These are phyloP conservation scores for Globisporangium spiculum DNA, from an alignment of 352 stramenopile genomes.

Conservation along the genomic window DNA sequence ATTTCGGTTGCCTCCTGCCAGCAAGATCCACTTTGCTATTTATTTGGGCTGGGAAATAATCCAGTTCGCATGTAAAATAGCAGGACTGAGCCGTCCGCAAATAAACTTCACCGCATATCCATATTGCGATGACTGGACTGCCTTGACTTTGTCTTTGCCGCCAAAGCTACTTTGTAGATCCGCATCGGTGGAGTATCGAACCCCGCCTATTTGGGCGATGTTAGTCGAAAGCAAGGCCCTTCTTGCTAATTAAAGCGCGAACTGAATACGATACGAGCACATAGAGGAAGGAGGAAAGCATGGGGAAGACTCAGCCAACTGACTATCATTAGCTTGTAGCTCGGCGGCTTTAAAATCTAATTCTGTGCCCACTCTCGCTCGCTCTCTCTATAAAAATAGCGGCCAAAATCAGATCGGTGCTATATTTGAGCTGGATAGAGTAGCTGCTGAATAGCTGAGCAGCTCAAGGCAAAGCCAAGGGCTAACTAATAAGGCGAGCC, in stretches of 20 bases:
- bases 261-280: neutral
- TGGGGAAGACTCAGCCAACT: neutral
- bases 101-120: neutral
- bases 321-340: neutral
- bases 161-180: neutral
- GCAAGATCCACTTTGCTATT: neutral
- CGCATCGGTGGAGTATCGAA: neutral
- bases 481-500: neutral
- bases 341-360: neutral
- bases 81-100: neutral
- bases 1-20: neutral
- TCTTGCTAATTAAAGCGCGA: conserved; percentile 1
- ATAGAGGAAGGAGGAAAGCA: no score
- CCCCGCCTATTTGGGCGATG: neutral
- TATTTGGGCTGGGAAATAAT: neutral
- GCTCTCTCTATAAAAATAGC: conserved; percentile 1
- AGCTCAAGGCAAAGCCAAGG: neutral
- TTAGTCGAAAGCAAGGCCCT: neutral
- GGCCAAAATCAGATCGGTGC: conserved; percentile 3
- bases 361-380: neutral
- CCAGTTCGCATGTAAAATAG: neutral
- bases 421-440: conserved; percentile 3
- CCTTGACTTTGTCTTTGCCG: neutral
- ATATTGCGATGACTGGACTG: neutral
- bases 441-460: conserved; percentile 1